Conservation (phyloP, 352 stramenopile species). For the Pythium insidiosum region DNA sequence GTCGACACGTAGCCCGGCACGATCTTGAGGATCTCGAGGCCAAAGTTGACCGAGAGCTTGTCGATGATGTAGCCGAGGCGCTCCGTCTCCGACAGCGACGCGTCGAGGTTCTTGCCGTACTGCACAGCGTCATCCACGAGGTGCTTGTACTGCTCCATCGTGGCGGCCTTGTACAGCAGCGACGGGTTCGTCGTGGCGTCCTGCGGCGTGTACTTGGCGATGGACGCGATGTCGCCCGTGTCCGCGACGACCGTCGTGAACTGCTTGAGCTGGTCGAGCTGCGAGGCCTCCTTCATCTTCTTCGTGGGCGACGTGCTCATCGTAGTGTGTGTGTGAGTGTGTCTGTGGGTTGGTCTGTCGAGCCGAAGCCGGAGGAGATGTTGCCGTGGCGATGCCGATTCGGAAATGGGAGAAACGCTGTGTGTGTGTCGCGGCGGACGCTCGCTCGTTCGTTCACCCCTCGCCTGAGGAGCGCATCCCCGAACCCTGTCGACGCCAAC, state of each 20-base stretch:
- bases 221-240: slow-evolving; percentile 93
- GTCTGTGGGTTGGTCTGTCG: background rate
- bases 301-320: slow-evolving; percentile 61
- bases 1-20: slow-evolving; percentile 98
- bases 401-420: no score
- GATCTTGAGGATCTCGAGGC: slow-evolving; percentile 94
- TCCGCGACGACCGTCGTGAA: slow-evolving; percentile 97
- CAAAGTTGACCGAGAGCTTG: slow-evolving; percentile 98
- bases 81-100: slow-evolving; percentile 66
- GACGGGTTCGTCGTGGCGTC: slow-evolving; percentile 99
- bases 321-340: slow-evolving; percentile 13
- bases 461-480: no score
- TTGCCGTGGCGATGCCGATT: slow-evolving; percentile 47
- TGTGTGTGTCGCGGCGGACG: no score
- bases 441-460: no score
- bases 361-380: slow-evolving; percentile 6
- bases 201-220: slow-evolving; percentile 90
- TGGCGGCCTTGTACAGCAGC: slow-evolving; percentile 97
- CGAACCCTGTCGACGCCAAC: no score
- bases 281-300: slow-evolving; percentile 65
- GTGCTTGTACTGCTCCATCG: slow-evolving; percentile 92
- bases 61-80: slow-evolving; percentile 94
- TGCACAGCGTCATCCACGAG: slow-evolving; percentile 95
- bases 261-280: slow-evolving; percentile 94
- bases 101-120: slow-evolving; percentile 83